These are phyloP conservation scores for Scutellaria galericulata DNA, from an alignment of 257 asterid species.

Conservation along the genomic window DNA sequence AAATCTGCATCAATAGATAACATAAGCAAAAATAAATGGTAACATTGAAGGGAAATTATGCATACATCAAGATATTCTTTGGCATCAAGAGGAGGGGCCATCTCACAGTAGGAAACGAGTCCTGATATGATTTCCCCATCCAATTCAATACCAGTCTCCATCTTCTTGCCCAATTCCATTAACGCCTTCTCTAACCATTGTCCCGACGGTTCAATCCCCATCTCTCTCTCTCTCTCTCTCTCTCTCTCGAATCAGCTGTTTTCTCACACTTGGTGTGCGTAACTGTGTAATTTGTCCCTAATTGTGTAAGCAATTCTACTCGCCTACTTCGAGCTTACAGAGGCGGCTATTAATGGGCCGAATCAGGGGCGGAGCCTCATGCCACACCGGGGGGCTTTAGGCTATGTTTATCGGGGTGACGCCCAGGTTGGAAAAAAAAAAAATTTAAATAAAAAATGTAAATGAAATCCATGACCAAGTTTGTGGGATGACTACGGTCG, in stretches of 20 bases:
- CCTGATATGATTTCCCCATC: slow-evolving; percentile 87
- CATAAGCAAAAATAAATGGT: neutral
- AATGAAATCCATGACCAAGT: too few species aligned
- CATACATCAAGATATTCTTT: slow-evolving; percentile 91
- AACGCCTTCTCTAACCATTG: slow-evolving; percentile 82
- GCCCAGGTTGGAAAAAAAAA: too few species aligned
- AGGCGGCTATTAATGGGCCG: slow-evolving; percentile 15
- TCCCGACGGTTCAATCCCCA: slow-evolving; percentile 64
- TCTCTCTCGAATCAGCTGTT: neutral
- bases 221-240: slow-evolving; percentile 28
- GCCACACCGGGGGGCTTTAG: too few species aligned
- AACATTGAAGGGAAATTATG: slow-evolving; percentile 1
- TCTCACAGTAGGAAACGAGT: slow-evolving; percentile 89
- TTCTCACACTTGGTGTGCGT: neutral
- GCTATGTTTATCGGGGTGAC: too few species aligned
- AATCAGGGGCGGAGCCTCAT: too few species aligned
- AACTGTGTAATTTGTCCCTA: neutral
- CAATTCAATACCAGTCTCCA: slow-evolving; percentile 70
- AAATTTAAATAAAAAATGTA: too few species aligned
- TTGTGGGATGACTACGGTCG: too few species aligned
- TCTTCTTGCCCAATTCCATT: slow-evolving; percentile 61
- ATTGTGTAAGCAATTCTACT: neutral
- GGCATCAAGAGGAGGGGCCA: slow-evolving; percentile 92
- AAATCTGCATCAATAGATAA: slow-evolving; percentile 21
- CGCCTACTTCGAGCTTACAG: neutral